Evolutionary conservation across 768 basidiomycete genomes (phyloP), one percentile per base, ranked within the genome.

Genomic region (Hericium alpestre): DNA sequence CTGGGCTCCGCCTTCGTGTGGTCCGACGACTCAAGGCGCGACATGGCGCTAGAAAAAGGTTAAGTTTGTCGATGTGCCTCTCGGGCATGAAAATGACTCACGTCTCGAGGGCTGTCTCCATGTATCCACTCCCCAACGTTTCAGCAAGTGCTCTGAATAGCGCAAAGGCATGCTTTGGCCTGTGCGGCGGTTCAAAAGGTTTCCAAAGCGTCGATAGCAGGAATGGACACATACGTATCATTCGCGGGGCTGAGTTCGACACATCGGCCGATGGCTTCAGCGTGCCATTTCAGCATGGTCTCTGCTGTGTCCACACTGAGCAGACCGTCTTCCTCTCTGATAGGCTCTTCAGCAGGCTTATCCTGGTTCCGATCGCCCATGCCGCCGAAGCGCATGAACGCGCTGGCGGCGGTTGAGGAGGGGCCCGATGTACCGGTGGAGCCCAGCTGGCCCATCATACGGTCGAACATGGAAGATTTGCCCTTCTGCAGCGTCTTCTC

Each of bases 231-330:
- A 72, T 65, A 96, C 93, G 94, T 83, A 65, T 99, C 96, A 46
- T 80, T 84, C 8, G 79, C 65, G 11, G 84, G 71, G 65, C 85
- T 93, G 50, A 99, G 74, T 70, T 98, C 96, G 11, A 94, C 90
- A 61, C 92, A 94, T 63, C 96, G 75, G 4, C 96, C 95, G 27
- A 96, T 85, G 4, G 93, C 91, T 68, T 99, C 96, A 2, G 96
- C 95, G 70, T 99, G 96, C 93, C 95, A 97, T 69, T 84, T 90
- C 15, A 98, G 73, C 84, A 98, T 93, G 64, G 79, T 86, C 73
- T 95, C 93, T 1, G 93, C 90, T 10, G 83, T 73, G 41, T 84
- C 81, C 2, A 96, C 72, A 49, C 74, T 84, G 38, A 97, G 72
- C 37, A 82, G 63, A 11, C 95, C 95, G 65, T 98, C 95, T 60